Percentiles rank a stretch among this genome's conserved stretches.
Conservation (phyloP, 2,329 filamentous ascomycete species). For the Ophiostoma angusticollis region DNA sequence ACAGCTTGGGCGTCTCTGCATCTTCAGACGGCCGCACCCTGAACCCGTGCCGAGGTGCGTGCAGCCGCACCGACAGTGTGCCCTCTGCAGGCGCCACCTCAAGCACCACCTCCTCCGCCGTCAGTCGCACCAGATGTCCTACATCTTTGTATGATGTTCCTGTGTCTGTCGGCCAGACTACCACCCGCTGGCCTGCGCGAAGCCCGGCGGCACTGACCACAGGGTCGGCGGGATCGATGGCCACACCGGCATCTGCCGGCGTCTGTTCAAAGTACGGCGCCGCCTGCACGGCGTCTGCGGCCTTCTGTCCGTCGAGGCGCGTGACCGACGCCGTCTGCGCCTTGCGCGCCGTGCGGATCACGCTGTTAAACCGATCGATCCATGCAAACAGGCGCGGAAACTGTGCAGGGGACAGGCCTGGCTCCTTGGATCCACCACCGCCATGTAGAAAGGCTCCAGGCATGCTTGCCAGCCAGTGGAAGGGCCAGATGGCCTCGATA, state of each 20-base stretch:
- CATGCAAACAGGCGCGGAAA: constrained; percentile 53
- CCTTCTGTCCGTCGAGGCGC: constrained; percentile 40
- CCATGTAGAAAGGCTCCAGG: constrained; percentile 37
- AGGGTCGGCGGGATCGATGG: constrained; percentile 27
- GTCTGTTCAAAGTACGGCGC: constrained; percentile 34
- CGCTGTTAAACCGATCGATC: constrained; percentile 46
- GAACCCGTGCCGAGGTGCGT: constrained; percentile 50
- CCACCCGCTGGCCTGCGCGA: constrained; percentile 38
- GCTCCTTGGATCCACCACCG: neutral
- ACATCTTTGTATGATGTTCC: constrained; percentile 45
- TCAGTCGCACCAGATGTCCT: constrained; percentile 41
- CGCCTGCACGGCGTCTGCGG: constrained; percentile 31
- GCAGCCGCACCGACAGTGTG: constrained; percentile 35
- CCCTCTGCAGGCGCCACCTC: constrained; percentile 28
- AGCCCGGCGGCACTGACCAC: constrained; percentile 33
- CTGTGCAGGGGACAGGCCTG: constrained; percentile 31
- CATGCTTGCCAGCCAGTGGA: constrained; percentile 51
- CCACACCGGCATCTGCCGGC: constrained; percentile 26
- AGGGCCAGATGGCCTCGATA: constrained; percentile 55
- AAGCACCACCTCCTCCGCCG: constrained; percentile 43
- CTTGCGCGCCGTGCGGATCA: constrained; percentile 29
- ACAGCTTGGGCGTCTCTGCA: constrained; percentile 10
- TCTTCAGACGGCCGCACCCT: constrained; percentile 25
- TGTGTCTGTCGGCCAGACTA: constrained; percentile 50
- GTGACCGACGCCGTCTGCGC: constrained; percentile 12